These are phyloP conservation scores for Handroanthus guayacan DNA, from an alignment of 257 asterid species.

Conservation along the genomic window DNA sequence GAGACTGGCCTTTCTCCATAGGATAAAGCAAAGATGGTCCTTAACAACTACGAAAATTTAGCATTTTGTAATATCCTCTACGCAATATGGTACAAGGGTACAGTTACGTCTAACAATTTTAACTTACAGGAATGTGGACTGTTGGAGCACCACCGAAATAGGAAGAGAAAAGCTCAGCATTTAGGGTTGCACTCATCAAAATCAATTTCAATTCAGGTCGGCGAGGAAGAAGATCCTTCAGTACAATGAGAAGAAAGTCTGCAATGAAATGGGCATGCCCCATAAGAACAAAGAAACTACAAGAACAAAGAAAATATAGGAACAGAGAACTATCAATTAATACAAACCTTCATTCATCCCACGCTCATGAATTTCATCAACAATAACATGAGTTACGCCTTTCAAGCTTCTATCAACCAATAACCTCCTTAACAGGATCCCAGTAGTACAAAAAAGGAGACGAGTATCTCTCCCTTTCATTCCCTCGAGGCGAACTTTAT, in stretches of 20 bases:
- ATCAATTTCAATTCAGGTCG: slow-evolving; percentile 83
- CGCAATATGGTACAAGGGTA: slow-evolving; percentile 11
- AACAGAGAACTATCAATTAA: slow-evolving; percentile 22
- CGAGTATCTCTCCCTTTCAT: slow-evolving; percentile 94
- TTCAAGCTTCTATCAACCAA: slow-evolving; percentile 83
- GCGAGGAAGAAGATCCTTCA: slow-evolving; percentile 90
- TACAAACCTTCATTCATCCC: slow-evolving; percentile 94
- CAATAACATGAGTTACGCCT: slow-evolving; percentile 87
- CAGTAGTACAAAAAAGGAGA: slow-evolving; percentile 90
- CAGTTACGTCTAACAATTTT: slow-evolving; percentile 20
- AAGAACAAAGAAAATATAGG: slow-evolving; percentile 25
- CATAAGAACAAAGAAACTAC: slow-evolving; percentile 38
- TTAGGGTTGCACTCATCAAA: slow-evolving; percentile 94
- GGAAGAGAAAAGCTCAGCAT: slow-evolving; percentile 92
- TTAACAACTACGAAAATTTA: slow-evolving; percentile 6
- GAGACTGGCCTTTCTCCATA: not conserved
- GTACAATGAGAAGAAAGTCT: slow-evolving; percentile 92
- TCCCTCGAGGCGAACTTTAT: slow-evolving; percentile 96
- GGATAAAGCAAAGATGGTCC: not conserved
- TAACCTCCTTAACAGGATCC: slow-evolving; percentile 83
- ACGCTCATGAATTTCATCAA: slow-evolving; percentile 97
- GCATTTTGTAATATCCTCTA: slow-evolving; percentile 3
- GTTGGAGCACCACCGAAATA: slow-evolving; percentile 87
- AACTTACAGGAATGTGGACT: slow-evolving; percentile 86
- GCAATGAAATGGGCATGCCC: slow-evolving; percentile 47